These are phyloP conservation scores for Knoxia roxburghii DNA, from an alignment of 257 asterid species.

Conservation along the genomic window DNA sequence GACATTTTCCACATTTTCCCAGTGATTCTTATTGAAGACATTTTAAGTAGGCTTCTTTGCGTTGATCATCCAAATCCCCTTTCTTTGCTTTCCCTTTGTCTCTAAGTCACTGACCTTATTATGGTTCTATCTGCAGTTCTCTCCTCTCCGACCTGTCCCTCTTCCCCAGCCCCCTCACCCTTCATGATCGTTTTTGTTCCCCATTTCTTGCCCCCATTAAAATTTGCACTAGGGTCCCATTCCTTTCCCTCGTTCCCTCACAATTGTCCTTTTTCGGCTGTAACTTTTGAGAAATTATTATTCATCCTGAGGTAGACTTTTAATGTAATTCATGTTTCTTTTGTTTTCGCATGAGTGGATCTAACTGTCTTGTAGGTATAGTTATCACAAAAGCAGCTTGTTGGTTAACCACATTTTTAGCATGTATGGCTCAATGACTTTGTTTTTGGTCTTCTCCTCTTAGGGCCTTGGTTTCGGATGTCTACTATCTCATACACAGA, in stretches of 20 bases:
- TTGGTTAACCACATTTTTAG: no score
- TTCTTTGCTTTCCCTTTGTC: not conserved
- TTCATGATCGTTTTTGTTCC: not conserved
- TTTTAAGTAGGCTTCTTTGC: not conserved
- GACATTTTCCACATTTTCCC: not conserved
- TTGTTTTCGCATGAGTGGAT: not conserved
- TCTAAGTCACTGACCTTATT: not conserved
- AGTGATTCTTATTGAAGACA: not conserved
- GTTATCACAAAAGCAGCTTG: no score
- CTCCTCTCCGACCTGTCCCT: not conserved
- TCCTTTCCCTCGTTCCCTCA: not conserved
- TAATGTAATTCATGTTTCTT: not conserved
- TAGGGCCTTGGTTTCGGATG: constrained; percentile 96
- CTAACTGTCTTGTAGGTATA: no score
- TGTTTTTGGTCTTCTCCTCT: constrained; percentile 19
- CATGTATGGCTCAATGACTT: not conserved
- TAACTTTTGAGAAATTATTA: not conserved
- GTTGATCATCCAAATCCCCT: not conserved
- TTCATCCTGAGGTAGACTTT: not conserved
- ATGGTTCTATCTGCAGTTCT: not conserved
- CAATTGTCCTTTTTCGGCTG: no score
- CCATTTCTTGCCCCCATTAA: not conserved
- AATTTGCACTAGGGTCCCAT: not conserved
- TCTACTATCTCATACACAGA: constrained; percentile 71
- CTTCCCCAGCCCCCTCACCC: not conserved